A percentile compares a stretch with the other conserved stretches of the same genome.
Conservation (phyloP, 225 moss, liverwort and hornwort genomes). For the Asterella californica region DNA sequence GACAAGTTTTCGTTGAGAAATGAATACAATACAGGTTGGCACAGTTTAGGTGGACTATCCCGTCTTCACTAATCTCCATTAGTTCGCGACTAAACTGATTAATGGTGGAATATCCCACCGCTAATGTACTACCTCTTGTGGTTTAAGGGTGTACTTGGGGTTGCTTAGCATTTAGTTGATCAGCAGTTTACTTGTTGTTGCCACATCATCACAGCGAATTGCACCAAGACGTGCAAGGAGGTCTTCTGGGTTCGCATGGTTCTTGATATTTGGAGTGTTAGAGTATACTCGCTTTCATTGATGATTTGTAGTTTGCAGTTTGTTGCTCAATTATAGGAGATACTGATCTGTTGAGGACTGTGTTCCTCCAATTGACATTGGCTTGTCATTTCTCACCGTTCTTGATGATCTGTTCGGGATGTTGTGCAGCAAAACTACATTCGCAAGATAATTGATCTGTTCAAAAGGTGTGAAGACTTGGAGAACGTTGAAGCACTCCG, state of each 20-base stretch:
- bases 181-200: too few relatives aligned
- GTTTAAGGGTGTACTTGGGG: too few relatives aligned
- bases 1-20: too few relatives aligned
- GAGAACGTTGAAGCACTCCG: slow-evolving; percentile 81
- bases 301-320: not conserved
- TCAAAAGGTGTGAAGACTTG: slow-evolving; percentile 91
- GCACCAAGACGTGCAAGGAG: too few relatives aligned
- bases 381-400: not conserved
- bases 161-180: too few relatives aligned
- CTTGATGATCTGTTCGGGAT: not conserved
- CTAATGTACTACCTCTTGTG: too few relatives aligned
- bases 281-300: not conserved
- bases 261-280: not conserved
- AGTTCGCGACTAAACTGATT: too few relatives aligned
- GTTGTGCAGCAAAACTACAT: slow-evolving; percentile 73
- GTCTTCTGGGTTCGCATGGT: not conserved
- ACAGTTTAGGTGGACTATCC: too few relatives aligned
- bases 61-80: too few relatives aligned
- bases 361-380: not conserved
- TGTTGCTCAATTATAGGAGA: not conserved
- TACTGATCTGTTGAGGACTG: not conserved
- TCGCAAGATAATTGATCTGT: slow-evolving; percentile 79
- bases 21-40: too few relatives aligned
- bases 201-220: too few relatives aligned
- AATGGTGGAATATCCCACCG: too few relatives aligned